A percentile compares a stretch with the other conserved stretches of the same genome.
These are phyloP conservation scores for Cucurbita argyrosperma DNA, from an alignment of 306 rosid species.

Conservation along the genomic window DNA sequence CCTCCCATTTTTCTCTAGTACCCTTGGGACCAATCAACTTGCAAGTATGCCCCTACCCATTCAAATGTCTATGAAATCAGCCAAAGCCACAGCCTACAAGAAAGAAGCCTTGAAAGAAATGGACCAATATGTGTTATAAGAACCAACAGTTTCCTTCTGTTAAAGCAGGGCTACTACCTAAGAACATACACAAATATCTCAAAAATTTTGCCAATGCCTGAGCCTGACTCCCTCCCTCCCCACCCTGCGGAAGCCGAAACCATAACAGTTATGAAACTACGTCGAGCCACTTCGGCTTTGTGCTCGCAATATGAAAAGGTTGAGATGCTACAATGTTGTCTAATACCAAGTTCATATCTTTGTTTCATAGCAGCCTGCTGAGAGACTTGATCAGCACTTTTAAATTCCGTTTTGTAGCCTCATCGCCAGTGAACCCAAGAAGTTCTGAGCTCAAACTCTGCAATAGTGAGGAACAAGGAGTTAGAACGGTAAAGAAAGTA, in stretches of 20 bases:
- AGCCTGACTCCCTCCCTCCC: neutral
- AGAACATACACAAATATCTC: neutral
- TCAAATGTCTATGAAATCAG: neutral
- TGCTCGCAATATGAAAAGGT: neutral
- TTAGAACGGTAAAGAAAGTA: neutral
- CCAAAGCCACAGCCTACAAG: neutral
- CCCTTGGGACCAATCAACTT: neutral
- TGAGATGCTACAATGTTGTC: neutral
- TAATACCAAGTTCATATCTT: neutral
- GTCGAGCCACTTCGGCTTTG: neutral
- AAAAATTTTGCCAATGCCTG: neutral
- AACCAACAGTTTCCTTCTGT: neutral
- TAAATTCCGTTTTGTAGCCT: slow-evolving; percentile 54
- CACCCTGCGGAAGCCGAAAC: neutral
- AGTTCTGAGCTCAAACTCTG: slow-evolving; percentile 70
- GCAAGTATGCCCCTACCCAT: neutral
- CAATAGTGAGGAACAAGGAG: slow-evolving; percentile 3
- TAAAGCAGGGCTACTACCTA: neutral
- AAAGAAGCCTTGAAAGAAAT: neutral
- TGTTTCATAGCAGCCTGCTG: slow-evolving; percentile 39
- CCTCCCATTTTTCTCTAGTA: neutral
- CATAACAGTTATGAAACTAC: neutral
- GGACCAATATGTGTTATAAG: neutral
- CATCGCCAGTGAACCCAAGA: slow-evolving; percentile 70
- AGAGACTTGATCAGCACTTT: slow-evolving; percentile 69